Evolutionary conservation across 805 yeast genomes (phyloP).

Genomic region (Priceomyces haplophilus): DNA sequence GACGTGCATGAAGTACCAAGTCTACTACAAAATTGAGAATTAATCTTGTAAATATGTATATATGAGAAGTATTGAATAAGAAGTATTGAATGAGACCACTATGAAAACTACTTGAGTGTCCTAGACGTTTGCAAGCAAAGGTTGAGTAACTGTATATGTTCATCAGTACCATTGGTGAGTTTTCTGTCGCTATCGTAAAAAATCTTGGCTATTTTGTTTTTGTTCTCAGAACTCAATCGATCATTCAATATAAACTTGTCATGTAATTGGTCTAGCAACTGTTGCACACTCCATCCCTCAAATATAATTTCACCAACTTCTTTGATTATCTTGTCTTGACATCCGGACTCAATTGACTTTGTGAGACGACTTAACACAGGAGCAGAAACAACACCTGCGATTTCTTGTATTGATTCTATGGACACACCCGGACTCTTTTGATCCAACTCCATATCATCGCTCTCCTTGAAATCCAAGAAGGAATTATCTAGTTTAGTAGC

Average conservation of each 20-base stretch:
- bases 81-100: neutral
- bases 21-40: neutral
- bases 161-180: conserved; percentile 83
- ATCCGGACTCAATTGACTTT: conserved; percentile 24
- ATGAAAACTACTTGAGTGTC: neutral
- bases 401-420: conserved; percentile 52
- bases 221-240: conserved; percentile 46
- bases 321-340: conserved; percentile 29
- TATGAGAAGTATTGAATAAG: neutral
- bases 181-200: conserved; percentile 74
- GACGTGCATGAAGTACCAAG: neutral
- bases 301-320: conserved; percentile 51
- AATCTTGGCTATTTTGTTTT: conserved; percentile 60
- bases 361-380: conserved; percentile 43
- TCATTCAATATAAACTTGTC: conserved; percentile 61
- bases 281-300: conserved; percentile 79
- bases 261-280: conserved; percentile 68
- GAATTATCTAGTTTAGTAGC: conserved; percentile 56
- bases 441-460: conserved; percentile 30
- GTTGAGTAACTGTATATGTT: conserved; percentile 75
- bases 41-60: neutral
- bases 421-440: conserved; percentile 40
- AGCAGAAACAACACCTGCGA: conserved; percentile 72
- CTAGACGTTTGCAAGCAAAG: conserved; percentile 39
- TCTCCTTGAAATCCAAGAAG: conserved; percentile 15